phyloP scores from a whole-genome alignment of 2,329 filamentous ascomycete species.

The Calycina herbarum region DNA sequence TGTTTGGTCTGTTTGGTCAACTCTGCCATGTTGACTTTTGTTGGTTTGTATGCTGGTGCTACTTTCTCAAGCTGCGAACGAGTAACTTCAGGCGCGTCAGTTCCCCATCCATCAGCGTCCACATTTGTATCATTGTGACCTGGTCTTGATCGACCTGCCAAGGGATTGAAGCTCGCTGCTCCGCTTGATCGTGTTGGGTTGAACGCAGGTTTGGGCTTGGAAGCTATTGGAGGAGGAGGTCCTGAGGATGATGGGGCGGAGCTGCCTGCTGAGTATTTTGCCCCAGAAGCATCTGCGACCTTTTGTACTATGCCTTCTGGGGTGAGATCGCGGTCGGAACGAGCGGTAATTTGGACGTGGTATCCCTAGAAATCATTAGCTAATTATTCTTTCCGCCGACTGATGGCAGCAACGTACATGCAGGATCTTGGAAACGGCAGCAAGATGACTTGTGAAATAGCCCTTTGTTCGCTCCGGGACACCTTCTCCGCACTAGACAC shows the following conservation, averaged over 20 bases:
- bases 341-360: slow-evolving; percentile 95
- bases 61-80: slow-evolving; percentile 90
- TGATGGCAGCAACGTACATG: slow-evolving; percentile 53
- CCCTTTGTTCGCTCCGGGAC: slow-evolving; percentile 98
- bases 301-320: slow-evolving; percentile 89
- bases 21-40: slow-evolving; percentile 89
- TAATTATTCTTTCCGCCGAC: slow-evolving; percentile 9
- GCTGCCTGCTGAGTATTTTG: slow-evolving; percentile 81
- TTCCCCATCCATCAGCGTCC: slow-evolving; percentile 90
- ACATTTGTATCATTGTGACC: slow-evolving; percentile 53
- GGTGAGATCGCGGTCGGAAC: slow-evolving; percentile 84
- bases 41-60: slow-evolving; percentile 87
- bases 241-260: slow-evolving; percentile 53
- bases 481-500: slow-evolving; percentile 79
- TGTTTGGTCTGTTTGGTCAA: slow-evolving; percentile 76
- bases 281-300: slow-evolving; percentile 88
- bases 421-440: slow-evolving; percentile 85
- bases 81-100: slow-evolving; percentile 87
- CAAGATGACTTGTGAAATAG: slow-evolving; percentile 94
- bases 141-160: slow-evolving; percentile 63
- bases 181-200: slow-evolving; percentile 65
- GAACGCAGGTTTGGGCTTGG: slow-evolving; percentile 93
- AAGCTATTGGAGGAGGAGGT: slow-evolving; percentile 59
- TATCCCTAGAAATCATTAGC: slow-evolving; percentile 61
- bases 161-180: slow-evolving; percentile 61